These are phyloP conservation scores for Botrytis deweyae DNA, from an alignment of 2,329 filamentous ascomycete genomes.

Conservation along the genomic window DNA sequence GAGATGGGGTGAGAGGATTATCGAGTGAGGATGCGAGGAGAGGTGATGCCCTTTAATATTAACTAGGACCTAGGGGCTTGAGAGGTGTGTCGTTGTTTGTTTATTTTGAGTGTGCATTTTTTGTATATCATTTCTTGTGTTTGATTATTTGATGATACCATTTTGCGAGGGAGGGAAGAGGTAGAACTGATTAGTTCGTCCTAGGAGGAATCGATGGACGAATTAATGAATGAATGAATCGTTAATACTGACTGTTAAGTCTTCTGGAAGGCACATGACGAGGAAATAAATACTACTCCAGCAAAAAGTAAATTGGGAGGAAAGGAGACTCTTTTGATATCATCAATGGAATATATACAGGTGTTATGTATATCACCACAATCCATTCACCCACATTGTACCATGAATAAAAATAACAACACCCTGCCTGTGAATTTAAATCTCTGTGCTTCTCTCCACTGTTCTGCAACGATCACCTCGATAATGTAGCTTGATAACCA, in stretches of 20 bases:
- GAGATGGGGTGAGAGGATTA: slow-evolving; percentile 9
- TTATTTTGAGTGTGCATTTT: background rate
- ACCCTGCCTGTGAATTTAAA: background rate
- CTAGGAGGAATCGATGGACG: background rate
- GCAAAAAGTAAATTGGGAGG: background rate
- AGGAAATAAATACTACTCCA: background rate
- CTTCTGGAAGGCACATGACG: background rate
- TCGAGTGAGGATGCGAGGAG: slow-evolving; percentile 31
- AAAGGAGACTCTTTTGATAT: background rate
- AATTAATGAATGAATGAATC: background rate
- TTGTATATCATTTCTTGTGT: background rate
- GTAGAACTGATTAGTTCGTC: background rate
- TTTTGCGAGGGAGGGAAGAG: background rate
- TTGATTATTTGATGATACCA: slow-evolving; percentile 6
- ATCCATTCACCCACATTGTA: background rate
- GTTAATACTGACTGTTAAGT: background rate
- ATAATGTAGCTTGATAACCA: background rate
- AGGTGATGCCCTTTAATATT: slow-evolving; percentile 26
- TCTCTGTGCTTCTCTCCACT: background rate
- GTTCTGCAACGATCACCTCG: background rate
- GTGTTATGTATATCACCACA: background rate
- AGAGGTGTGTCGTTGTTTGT: background rate
- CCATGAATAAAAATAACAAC: background rate
- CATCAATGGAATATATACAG: background rate
- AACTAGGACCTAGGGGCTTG: background rate